phyloP scores from a whole-genome alignment of 306 rosid species.

The Hippophae rhamnoides region DNA sequence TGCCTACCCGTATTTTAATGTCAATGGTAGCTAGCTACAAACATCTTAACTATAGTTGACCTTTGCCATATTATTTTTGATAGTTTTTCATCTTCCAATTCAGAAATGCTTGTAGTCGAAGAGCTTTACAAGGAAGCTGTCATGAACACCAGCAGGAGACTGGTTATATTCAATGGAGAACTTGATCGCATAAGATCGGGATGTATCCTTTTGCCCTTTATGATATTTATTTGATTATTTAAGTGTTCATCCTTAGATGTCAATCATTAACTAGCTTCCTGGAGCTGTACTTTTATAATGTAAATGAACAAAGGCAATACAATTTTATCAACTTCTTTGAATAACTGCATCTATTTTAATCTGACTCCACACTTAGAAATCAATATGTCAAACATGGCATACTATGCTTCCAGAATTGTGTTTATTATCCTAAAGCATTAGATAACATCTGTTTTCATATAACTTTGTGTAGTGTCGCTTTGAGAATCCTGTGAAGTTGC shows the following conservation, averaged over 20 bases:
- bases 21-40: slow-evolving; percentile 54
- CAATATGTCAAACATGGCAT: no score
- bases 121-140: slow-evolving; percentile 93
- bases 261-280: no score
- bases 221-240: neutral
- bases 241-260: no score
- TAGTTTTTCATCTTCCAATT: slow-evolving; percentile 20
- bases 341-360: no score
- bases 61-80: neutral
- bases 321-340: no score
- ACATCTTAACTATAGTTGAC: slow-evolving; percentile 7
- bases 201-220: slow-evolving; percentile 64
- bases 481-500: neutral
- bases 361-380: no score
- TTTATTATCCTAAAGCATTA: no score
- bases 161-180: slow-evolving; percentile 87
- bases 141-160: slow-evolving; percentile 57
- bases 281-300: no score
- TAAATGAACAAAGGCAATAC: no score
- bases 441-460: no score
- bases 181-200: slow-evolving; percentile 96
- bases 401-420: no score
- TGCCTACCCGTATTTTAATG: slow-evolving; percentile 91
- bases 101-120: slow-evolving; percentile 96
- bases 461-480: no score